Percentiles rank a stretch among this genome's conserved stretches.
These are phyloP conservation scores for Aspergillus fumigatiaffinis DNA, from an alignment of 2,329 filamentous ascomycete species.

Conservation along the genomic window DNA sequence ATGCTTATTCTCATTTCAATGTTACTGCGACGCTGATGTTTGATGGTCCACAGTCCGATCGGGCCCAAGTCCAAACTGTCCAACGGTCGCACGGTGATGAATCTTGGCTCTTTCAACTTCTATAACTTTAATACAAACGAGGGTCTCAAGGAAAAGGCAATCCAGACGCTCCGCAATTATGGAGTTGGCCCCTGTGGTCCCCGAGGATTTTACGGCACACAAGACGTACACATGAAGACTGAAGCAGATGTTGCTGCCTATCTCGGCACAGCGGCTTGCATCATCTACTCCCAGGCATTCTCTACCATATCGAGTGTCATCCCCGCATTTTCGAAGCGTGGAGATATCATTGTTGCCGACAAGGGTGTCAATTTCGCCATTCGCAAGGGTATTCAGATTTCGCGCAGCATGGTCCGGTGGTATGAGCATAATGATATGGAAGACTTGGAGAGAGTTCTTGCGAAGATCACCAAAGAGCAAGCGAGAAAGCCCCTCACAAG, in stretches of 20 bases:
- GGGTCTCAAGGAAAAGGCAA: constrained; percentile 87
- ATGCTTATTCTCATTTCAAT: constrained; percentile 25
- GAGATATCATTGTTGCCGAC: constrained; percentile 95
- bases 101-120: constrained; percentile 93
- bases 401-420: constrained; percentile 85
- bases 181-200: constrained; percentile 96
- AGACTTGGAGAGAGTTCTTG: constrained; percentile 80
- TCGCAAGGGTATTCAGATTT: constrained; percentile 90
- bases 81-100: constrained; percentile 85
- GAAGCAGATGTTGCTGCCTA: constrained; percentile 91
- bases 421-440: constrained; percentile 96
- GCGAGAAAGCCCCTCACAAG: constrained; percentile 82
- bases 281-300: constrained; percentile 94
- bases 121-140: constrained; percentile 97
- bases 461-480: constrained; percentile 83
- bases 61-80: constrained; percentile 85
- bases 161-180: constrained; percentile 89
- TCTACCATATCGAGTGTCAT: constrained; percentile 97
- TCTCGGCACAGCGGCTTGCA: constrained; percentile 80
- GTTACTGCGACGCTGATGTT: neutral
- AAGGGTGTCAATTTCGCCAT: constrained; percentile 90
- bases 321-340: constrained; percentile 92
- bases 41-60: constrained; percentile 59
- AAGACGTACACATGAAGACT: constrained; percentile 96
- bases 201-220: constrained; percentile 95